Base-by-base conservation (phyloP, 2,329 filamentous ascomycete genomes). In the Parastagonospora avenae region DNA sequence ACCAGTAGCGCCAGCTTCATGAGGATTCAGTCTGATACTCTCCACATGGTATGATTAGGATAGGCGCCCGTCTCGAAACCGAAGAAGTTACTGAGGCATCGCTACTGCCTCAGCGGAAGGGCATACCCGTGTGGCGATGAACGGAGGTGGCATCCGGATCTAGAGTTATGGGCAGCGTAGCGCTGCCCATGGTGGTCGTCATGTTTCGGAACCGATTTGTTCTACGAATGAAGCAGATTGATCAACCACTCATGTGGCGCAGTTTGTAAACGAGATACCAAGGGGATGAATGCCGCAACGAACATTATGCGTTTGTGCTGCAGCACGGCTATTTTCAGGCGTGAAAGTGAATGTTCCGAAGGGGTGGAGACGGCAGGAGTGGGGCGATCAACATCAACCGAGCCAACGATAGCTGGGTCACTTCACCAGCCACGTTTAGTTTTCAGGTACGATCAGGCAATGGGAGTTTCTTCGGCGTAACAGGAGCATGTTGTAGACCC, bases 261-360 rank as follows among this genome's bases (percentile, higher is more conserved):
- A 24, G 48, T 51, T 59, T 59, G 44, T 36, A 68, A 64, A 67
- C 62, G 53, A 42, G 46, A 50, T 24, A 35, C 15, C 19, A 19
- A 31, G 38, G 31, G 47, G 40, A 32, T 9, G 24, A 39, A 29
- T 33, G 30, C 15, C 10, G 42, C 32, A 42, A 35, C 43, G 51
- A 61, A 55, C 50, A 54, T 65, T 58, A 67, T 67, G 65, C 65
- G 63, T 68, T 65, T 63, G 47, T 42, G 39, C 39, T 31, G 24
- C 31, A 31, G 35, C 4, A 12, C 42, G 5, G 14, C 28, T 6
- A 28, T 39, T 11, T 11, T 42, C 40, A 16, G 33, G 28, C 33
- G 41, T 36, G 43, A 44, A 12, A 28, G 47, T 31, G 27, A 30
- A 14, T 8, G 27, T 31, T 42, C 12, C n/a, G 15, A 14, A 42